Evolutionary conservation across 1,284 basidiomycete species (phyloP).

Genomic region (Sanguinoderma infundibulare): DNA sequence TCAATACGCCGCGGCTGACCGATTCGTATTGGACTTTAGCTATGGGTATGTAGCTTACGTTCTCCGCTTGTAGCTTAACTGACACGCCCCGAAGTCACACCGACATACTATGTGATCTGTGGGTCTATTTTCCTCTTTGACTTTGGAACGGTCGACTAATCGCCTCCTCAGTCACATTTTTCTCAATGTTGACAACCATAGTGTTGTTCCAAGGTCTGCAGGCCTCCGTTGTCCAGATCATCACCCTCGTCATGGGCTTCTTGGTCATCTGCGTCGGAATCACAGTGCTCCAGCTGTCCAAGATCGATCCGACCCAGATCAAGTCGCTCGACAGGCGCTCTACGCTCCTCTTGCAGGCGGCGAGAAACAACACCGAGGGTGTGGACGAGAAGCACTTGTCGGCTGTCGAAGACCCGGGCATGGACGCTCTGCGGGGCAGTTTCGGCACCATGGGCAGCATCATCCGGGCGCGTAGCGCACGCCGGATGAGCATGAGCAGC

Average conservation of each 20-base stretch:
- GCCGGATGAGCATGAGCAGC: constrained; percentile 65
- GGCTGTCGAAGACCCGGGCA: constrained; percentile 78
- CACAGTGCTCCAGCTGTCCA: constrained; percentile 95
- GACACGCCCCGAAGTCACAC: constrained; percentile 63
- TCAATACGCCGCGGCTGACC: constrained; percentile 2
- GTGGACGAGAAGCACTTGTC: constrained; percentile 61
- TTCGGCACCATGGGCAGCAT: constrained; percentile 90
- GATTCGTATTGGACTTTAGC: constrained; percentile 45
- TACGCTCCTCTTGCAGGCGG: constrained; percentile 84
- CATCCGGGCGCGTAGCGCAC: constrained; percentile 79
- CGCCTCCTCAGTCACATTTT: constrained; percentile 70
- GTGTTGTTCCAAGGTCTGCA: constrained; percentile 91
- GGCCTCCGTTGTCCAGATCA: constrained; percentile 74
- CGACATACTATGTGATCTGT: constrained; percentile 89
- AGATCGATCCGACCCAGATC: constrained; percentile 82
- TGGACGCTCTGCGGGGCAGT: constrained; percentile 87
- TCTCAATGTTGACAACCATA: constrained; percentile 87
- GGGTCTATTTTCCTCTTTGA: constrained; percentile 32
- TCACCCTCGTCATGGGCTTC: constrained; percentile 94
- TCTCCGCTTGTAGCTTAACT: constrained; percentile 7
- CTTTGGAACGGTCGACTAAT: background rate
- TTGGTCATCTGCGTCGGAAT: constrained; percentile 90
- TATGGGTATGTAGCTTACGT: constrained; percentile 61
- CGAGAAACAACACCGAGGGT: constrained; percentile 65
- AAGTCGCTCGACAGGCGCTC: constrained; percentile 81